Evolutionary conservation across 331 rosid genomes (phyloP), one percentile per base, ranked within the genome.

Genomic region (Telfairia occidentalis): DNA sequence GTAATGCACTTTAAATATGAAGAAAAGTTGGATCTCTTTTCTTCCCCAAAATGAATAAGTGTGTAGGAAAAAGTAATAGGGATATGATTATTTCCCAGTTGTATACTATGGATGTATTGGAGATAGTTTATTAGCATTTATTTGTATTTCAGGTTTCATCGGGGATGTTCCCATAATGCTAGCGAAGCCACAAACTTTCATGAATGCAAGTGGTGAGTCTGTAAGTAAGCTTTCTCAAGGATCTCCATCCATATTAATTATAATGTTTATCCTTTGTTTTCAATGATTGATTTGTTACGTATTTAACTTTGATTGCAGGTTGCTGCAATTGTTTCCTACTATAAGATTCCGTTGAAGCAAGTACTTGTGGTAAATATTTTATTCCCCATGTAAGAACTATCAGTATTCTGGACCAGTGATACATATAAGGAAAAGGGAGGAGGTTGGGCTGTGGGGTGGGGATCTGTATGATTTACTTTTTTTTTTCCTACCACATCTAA

Each of bases 191-290:
- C 97, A 91, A 78, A 95, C 97, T 73, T 95, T 81, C 82, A 95
- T 95, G 98, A 91, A 95, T 78, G 66, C 54, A 79, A 91, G 98
- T 59, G 98, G 98, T 84, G 92, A 90, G 92, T 95, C 98, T 76
- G 98, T 95, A 90, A 87, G 98, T 90, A 76, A 81, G 78, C 85
- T 73, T 50, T 69, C 84, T 32, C 67, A 61, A 73, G n/a, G 49
- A 78, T 67, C 50, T 81, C 37, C 66, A 38, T 57, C 53, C 78
- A 63, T 77, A 76, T 58, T 19, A 55, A 57, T 78, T n/a, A 35
- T 76, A 30, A 30, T 21, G 42, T 40, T 30, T 46, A 15, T 65
- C 19, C 58, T 55, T 74, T 55, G 35, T 60, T 80, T 76, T 67
- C 61, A 60, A 26, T 82, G 80, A 85, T 73, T 78, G 59, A 28